Conservation (phyloP, 257 asterid species). For the Jacaranda mimosifolia region DNA sequence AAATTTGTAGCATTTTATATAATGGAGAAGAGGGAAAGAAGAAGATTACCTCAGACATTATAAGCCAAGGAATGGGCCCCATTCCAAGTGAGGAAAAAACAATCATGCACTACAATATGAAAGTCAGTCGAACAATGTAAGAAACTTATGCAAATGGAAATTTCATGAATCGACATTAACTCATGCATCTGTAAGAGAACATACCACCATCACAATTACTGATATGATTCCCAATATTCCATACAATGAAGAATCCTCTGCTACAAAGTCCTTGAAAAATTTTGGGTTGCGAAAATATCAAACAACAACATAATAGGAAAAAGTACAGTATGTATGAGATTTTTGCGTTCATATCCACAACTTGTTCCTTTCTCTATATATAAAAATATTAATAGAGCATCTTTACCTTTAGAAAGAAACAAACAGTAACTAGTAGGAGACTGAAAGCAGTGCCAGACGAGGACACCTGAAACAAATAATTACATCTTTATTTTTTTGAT, state of each 20-base stretch:
- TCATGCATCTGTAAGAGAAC: constrained; percentile 30
- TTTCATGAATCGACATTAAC: constrained; percentile 1
- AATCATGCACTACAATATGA: constrained; percentile 51
- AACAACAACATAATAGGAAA: background rate
- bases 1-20: too few relatives aligned
- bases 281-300: constrained; percentile 26
- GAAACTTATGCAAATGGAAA: constrained; percentile 4
- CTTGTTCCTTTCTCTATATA: background rate
- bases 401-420: constrained; percentile 83
- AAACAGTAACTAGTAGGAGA: constrained; percentile 72
- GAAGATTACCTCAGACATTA: constrained; percentile 72
- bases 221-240: constrained; percentile 69
- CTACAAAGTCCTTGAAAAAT: constrained; percentile 56
- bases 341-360: background rate
- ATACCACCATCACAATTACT: constrained; percentile 70
- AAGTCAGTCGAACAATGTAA: constrained; percentile 24
- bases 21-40: background rate
- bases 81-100: constrained; percentile 71
- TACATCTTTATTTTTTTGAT: constrained; percentile 14
- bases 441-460: constrained; percentile 84
- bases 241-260: constrained; percentile 56
- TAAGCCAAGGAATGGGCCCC: constrained; percentile 82
- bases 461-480: constrained; percentile 61
- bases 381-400: background rate
- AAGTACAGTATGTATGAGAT: background rate